Evolutionary conservation across 352 stramenopile species (phyloP).

Genomic region (Phytopythium kandeliae): DNA sequence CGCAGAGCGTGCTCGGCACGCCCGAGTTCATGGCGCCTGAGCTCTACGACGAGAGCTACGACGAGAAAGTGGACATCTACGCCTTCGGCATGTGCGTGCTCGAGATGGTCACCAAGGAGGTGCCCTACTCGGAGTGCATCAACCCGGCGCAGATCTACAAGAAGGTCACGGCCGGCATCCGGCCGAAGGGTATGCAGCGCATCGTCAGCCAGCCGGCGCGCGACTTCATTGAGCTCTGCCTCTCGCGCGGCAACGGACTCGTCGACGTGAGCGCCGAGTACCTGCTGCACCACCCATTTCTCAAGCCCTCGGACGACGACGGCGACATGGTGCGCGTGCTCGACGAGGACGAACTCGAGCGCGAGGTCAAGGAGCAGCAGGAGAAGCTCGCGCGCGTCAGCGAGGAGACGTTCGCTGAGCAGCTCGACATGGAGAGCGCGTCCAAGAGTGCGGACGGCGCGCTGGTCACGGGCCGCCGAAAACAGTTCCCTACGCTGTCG

Average conservation of each 20-base stretch:
- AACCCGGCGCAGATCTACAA: conserved; percentile 90
- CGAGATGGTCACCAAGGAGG: conserved; percentile 99
- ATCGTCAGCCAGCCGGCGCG: conserved; percentile 66
- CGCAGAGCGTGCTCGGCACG: conserved; percentile 95
- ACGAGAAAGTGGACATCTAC: conserved; percentile 97
- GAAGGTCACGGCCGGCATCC: conserved; percentile 85
- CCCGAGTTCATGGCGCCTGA: conserved; percentile 99
- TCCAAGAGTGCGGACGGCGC: conserved; percentile 34
- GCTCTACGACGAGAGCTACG: conserved; percentile 98
- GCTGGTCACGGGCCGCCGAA: conserved; percentile 30
- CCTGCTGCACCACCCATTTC: conserved; percentile 63
- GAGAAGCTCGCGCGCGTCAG: conserved; percentile 45
- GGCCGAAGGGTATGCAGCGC: conserved; percentile 60
- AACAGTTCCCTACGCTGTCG: conserved; percentile 50
- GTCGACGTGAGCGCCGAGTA: conserved; percentile 82
- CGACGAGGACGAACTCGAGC: conserved; percentile 60
- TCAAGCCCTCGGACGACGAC: conserved; percentile 76
- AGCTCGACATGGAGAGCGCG: conserved; percentile 75
- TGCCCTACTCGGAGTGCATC: conserved; percentile 97
- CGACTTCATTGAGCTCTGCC: conserved; percentile 83
- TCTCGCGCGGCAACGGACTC: conserved; percentile 72
- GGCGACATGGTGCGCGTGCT: conserved; percentile 72
- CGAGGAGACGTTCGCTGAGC: conserved; percentile 52
- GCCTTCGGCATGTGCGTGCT: conserved; percentile 99
- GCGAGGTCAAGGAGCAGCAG: conserved; percentile 41